Evolutionary conservation across 371 early-diverging fungal species (phyloP), one percentile per base, ranked within the genome.

Genomic region (Mortierella sp.): DNA sequence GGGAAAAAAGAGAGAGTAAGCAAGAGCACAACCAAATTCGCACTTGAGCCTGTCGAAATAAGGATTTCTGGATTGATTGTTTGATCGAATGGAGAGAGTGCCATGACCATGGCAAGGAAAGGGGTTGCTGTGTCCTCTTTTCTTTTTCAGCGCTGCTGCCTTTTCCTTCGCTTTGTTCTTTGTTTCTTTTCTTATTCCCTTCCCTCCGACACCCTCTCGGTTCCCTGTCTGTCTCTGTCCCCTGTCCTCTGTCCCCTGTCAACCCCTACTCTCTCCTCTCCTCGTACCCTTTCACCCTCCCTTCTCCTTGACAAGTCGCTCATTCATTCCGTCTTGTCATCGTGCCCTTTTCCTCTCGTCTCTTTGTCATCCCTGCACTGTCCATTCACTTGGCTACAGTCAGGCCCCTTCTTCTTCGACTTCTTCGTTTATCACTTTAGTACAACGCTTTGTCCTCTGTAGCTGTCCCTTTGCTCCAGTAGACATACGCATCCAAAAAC

Each of bases 141-240:
- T 41, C 43, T 68, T 35, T 63, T 68, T 68, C 14, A 63, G 38
- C 24, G 24, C 68, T 11, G 68, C 4, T 38, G 41, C 24, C 38
- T 8, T 35, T 68, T 38, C 21, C 35, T 38, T 68, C 21, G 32
- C 14, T 35, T 63, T 63, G 21, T 63, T 32, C 65, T 14, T 35
- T 63, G 65, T 63, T 63, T 38, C 3, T 41, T 24, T 32, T n/a
- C 16, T 32, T 16, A 4, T 7, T 16, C 63, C 21, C 38, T 35
- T 63, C 32, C 68, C 68, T 41, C 68, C 68, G 68, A 68, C 68
- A 41, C 68, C 24, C 32, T 68, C 68, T 68, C 68, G 68, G 68
- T 68, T 68, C 68, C 65, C 68, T 35, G 18, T 2, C 43, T 38
- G 38, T 38, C 21, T 68, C 63, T 68, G 41, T 41, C 68, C 63